Percentiles rank a stretch among this genome's conserved stretches.
Conservation (phyloP, 306 rosid species). For the Vigna reflexopilosa region DNA sequence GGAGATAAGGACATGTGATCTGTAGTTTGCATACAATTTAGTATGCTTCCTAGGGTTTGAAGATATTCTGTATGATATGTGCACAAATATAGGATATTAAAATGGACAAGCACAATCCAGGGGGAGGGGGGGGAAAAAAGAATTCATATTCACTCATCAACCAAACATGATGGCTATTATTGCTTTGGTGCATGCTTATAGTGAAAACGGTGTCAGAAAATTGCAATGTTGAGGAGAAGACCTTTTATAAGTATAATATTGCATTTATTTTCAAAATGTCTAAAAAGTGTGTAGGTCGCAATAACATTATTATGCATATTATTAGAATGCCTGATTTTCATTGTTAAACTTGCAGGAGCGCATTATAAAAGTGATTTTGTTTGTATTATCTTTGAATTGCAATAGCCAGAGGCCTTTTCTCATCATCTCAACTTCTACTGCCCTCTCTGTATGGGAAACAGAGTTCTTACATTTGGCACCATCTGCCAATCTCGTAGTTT, state of each 20-base stretch:
- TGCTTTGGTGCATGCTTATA: slow-evolving; percentile 15
- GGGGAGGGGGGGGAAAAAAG: not conserved
- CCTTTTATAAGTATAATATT: not conserved
- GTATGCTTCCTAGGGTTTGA: slow-evolving; percentile 18
- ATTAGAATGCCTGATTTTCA: slow-evolving; percentile 26
- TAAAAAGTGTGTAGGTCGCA: not conserved
- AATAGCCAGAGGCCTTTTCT: slow-evolving; percentile 51
- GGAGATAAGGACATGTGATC: slow-evolving; percentile 8
- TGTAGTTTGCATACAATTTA: not conserved
- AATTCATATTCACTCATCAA: slow-evolving; percentile 6
- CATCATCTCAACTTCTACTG: slow-evolving; percentile 50
- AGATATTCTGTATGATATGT: slow-evolving; percentile 6
- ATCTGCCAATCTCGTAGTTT: slow-evolving; percentile 53
- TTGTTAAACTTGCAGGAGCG: slow-evolving; percentile 52
- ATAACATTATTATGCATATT: not conserved
- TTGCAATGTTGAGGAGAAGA: slow-evolving; percentile 8
- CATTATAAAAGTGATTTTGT: slow-evolving; percentile 54
- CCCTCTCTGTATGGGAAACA: slow-evolving; percentile 54
- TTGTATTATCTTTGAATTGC: slow-evolving; percentile 45
- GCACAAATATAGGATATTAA: not conserved
- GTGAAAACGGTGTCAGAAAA: not conserved
- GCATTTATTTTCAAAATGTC: not conserved
- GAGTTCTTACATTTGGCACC: slow-evolving; percentile 55
- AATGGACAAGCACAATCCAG: not conserved
- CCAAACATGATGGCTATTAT: slow-evolving; percentile 18